These are phyloP conservation scores for Ceratocystis diversiconidia DNA, from an alignment of 2,329 filamentous ascomycete species.

Conservation along the genomic window DNA sequence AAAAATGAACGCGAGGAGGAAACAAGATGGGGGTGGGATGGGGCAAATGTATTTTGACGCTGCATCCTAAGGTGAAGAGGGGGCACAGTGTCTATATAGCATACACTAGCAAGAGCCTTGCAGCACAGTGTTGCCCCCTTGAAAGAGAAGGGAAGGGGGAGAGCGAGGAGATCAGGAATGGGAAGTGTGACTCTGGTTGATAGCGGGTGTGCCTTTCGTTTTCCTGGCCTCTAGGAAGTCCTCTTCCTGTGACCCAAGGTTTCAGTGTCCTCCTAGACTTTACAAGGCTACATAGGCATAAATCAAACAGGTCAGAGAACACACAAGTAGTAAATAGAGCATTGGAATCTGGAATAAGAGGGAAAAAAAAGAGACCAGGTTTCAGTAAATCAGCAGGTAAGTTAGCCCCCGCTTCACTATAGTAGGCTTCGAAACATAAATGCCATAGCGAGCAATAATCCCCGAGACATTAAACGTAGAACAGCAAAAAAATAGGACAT, in stretches of 20 bases:
- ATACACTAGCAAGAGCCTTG: background rate
- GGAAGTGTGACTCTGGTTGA: background rate
- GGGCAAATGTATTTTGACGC: slow-evolving; percentile 2
- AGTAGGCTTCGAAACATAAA: slow-evolving; percentile 2
- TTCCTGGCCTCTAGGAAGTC: background rate
- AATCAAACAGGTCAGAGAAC: background rate
- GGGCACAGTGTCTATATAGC: background rate
- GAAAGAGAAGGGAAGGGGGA: background rate
- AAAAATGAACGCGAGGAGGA: background rate
- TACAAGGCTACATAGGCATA: background rate
- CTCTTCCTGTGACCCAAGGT: background rate
- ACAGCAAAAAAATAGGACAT: background rate
- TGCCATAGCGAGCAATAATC: background rate
- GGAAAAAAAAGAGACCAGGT: background rate
- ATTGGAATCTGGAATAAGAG: background rate
- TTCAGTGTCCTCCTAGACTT: background rate
- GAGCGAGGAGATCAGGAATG: no score
- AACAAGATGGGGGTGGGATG: background rate
- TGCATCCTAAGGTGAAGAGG: background rate
- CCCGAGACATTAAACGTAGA: background rate
- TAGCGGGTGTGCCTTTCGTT: background rate
- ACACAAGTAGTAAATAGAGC: background rate
- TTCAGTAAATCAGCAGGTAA: background rate
- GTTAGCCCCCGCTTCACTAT: background rate
- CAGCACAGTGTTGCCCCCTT: background rate